These are phyloP conservation scores for Viridothelium virens DNA, from an alignment of 495 filamentous ascomycete genomes.

Conservation along the genomic window DNA sequence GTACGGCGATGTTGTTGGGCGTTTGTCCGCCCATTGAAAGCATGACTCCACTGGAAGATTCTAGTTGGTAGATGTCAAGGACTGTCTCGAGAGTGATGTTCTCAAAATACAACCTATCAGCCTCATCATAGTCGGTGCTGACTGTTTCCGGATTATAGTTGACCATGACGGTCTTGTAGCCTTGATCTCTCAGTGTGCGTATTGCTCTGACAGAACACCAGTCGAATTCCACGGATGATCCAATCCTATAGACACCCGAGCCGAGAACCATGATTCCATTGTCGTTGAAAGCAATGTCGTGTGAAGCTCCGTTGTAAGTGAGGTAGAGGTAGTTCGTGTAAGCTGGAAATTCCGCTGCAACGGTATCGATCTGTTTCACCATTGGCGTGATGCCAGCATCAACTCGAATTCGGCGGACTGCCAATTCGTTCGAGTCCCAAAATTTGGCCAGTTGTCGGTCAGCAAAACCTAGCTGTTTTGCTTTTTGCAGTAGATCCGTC, in stretches of 20 bases:
- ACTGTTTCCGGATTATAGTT: slow-evolving; percentile 88
- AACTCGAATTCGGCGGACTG: slow-evolving; percentile 69
- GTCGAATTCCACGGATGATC: slow-evolving; percentile 96
- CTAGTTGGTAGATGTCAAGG: slow-evolving; percentile 89
- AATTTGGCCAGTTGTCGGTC: slow-evolving; percentile 92
- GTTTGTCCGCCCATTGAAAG: slow-evolving; percentile 98
- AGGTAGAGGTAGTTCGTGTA: slow-evolving; percentile 96
- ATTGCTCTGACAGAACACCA: slow-evolving; percentile 98
- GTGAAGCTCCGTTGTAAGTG: slow-evolving; percentile 86
- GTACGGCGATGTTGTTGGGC: slow-evolving; percentile 95
- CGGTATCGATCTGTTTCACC: slow-evolving; percentile 98
- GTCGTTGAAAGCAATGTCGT: slow-evolving; percentile 78
- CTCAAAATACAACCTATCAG: slow-evolving; percentile 92
- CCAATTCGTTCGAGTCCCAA: slow-evolving; percentile 85
- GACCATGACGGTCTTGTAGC: slow-evolving; percentile 96
- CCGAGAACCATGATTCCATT: slow-evolving; percentile 93
- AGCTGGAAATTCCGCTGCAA: slow-evolving; percentile 92
- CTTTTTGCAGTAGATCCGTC: slow-evolving; percentile 57
- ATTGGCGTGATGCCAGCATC: slow-evolving; percentile 79
- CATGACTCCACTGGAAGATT: slow-evolving; percentile 81
- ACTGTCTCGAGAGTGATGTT: slow-evolving; percentile 94
- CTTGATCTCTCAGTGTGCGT: slow-evolving; percentile 78
- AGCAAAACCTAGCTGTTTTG: slow-evolving; percentile 89
- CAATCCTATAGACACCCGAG: slow-evolving; percentile 95
- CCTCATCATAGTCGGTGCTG: slow-evolving; percentile 92